Evolutionary conservation across 257 asterid species (phyloP), one percentile per base, ranked within the genome.

Genomic region (Przewalskia tangutica): DNA sequence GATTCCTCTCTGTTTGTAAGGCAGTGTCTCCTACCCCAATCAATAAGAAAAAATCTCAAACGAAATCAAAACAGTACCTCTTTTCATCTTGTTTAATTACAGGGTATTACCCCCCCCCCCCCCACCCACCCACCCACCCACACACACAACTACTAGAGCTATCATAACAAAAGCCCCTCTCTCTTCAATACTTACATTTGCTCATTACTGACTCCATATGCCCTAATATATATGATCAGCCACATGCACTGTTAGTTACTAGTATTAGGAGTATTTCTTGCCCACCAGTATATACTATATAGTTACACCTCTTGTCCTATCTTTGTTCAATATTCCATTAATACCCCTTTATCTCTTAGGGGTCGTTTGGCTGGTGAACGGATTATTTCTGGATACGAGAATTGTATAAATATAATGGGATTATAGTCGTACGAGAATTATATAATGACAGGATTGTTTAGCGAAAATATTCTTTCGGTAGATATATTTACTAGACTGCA

Each of bases 11-110:
- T 54, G 68, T 54, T 67, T 16, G 46, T 67, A 68, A 67, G 59
- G 71, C 66, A 44, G 36, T 82, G 77, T 50, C 62, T 44, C 71
- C 73, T 68, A 48, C 81, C 82, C 79, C 73, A 64, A 66, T 58
- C 82, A 84, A 77, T 80, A 70, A 77, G 71, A 50, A 75, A 81
- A 85, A 83, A 83, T 85, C 88, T 85, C 85, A 79, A 83, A 79
- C 67, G 77, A 78, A 83, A 70, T 87, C 86, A 83, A 85, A 75
- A 81, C 86, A 65, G 88, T 85, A 85, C 88, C 80, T 73, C 80
- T 50, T 77, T 82, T 55, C 34, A 6, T 36, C 85, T 62, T 40
- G 56, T 55, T 78, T 40, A 3, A 42, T 46, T 58, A 18, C 82
- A 58, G 51, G 4, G 71, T 23, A 17, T 34, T 32, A 36, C 76